These are phyloP conservation scores for Aspergillus clavatus DNA, from an alignment of 2,329 filamentous ascomycete genomes.

Conservation along the genomic window DNA sequence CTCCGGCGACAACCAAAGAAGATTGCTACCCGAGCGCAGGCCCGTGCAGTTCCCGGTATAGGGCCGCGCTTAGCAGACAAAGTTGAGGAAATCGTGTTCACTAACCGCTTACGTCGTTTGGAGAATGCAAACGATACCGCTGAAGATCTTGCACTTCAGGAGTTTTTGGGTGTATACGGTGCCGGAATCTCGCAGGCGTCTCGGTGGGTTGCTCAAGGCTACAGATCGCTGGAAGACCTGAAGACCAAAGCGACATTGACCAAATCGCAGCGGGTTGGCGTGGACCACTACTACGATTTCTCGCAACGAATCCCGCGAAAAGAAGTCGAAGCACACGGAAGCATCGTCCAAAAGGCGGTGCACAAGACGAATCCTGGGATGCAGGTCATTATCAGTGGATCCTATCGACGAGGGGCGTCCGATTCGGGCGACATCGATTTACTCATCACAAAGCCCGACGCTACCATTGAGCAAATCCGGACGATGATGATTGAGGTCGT, in stretches of 20 bases:
- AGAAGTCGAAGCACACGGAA: conserved; percentile 68
- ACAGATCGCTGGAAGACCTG: conserved; percentile 70
- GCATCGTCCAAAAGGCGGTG: conserved; percentile 58
- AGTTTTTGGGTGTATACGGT: conserved; percentile 75
- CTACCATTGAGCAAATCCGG: conserved; percentile 54
- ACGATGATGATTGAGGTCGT: conserved; percentile 60
- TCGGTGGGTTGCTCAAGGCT: conserved; percentile 71
- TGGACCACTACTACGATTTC: conserved; percentile 78
- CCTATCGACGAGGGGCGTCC: conserved; percentile 72
- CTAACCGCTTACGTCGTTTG: conserved; percentile 64
- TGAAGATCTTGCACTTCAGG: conserved; percentile 58
- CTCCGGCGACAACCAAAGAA: conserved; percentile 61
- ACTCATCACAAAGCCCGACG: conserved; percentile 67
- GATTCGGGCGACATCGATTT: conserved; percentile 80
- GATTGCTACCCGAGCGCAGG: conserved; percentile 66
- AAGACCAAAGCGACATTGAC: conserved; percentile 58
- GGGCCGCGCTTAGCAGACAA: conserved; percentile 72
- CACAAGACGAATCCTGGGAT: conserved; percentile 57
- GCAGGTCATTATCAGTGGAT: conserved; percentile 72
- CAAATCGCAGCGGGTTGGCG: conserved; percentile 65
- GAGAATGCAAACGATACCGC: conserved; percentile 66
- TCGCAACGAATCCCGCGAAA: conserved; percentile 68
- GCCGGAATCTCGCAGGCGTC: conserved; percentile 66
- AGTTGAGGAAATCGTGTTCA: conserved; percentile 82
- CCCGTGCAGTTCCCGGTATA: conserved; percentile 61